Base-by-base conservation (phyloP, 352 stramenopile genomes). In the Phytophthora litchii region DNA sequence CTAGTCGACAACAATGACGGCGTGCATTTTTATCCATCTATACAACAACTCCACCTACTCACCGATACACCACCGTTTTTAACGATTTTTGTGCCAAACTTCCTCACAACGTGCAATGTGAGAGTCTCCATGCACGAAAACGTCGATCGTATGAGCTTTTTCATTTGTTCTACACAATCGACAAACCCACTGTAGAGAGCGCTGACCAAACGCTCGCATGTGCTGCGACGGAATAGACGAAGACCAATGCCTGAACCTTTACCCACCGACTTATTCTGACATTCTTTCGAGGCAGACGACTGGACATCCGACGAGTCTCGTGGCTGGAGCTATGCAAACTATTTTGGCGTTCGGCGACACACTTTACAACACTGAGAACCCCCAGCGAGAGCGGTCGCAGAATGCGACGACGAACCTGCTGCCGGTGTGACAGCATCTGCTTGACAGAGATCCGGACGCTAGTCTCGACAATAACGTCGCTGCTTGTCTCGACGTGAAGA, bases 401-500 rank as follows among this genome's bases (percentile, higher is more conserved):
- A 55, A 55, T 50, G 35, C 25, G 38, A 51, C 38, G 34, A 14
- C 25, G 44, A 47, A 52, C 45, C 36, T 57, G 55, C 47, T 64
- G 56, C 29, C 25, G 16, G 36, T 21, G 20, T 34, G 41, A 54
- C 40, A 41, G 44, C 47, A 53, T 53, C 31, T 57, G 32, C 47
- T 62, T 47, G 19, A 62, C 32, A 31, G 53, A 52, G 46, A 34
- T 49, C 37, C 21, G 37, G 47, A 42, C 31, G 17, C 56, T 35
- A 20, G 34, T 66, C 43, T 61, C 58, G 50, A 61, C 58, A 54
- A 66, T 54, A 35, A 36, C 54, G 16, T 6, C 37, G 14, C 29
- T 23, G 5, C 32, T 9, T 42, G 38, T 43, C 43, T 61, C 43
- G 43, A 54, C 19, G 35, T 51, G 46, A 58, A 58, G 20, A 52